Conservation (phyloP, 1,139 yeast species). For the Lodderomyces jiufengensis region DNA sequence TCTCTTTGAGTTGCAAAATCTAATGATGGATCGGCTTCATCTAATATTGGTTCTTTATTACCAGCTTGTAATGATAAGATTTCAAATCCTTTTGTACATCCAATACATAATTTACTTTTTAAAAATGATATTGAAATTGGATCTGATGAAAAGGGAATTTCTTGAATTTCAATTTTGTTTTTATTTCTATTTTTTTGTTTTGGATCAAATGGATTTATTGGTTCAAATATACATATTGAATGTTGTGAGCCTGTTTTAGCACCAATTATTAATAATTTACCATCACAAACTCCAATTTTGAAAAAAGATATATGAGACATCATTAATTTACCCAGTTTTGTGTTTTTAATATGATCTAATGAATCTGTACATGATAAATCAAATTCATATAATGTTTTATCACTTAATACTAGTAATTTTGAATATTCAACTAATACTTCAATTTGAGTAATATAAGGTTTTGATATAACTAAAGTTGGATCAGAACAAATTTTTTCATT, state of each 20-base stretch:
- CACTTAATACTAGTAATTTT: conserved; percentile 75
- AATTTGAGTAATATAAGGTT: conserved; percentile 78
- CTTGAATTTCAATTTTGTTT: conserved; percentile 62
- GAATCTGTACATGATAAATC: conserved; percentile 68
- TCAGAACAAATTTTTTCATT: conserved; percentile 55
- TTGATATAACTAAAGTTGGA: conserved; percentile 76
- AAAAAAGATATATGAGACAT: conserved; percentile 84
- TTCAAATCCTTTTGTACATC: conserved; percentile 95
- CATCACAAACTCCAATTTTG: conserved; percentile 90
- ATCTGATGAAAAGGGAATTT: conserved; percentile 79
- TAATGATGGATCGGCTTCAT: conserved; percentile 94
- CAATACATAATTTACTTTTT: conserved; percentile 85
- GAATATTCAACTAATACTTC: conserved; percentile 93
- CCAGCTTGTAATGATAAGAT: conserved; percentile 81
- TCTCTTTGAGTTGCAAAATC: conserved; percentile 93
- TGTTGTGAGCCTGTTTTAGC: conserved; percentile 76
- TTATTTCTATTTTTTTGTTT: conserved; percentile 61
- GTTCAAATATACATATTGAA: conserved; percentile 82
- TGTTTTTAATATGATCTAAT: conserved; percentile 64
- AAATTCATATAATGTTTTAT: conserved; percentile 79
- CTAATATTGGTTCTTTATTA: conserved; percentile 72
- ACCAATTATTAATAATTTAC: conserved; percentile 83
- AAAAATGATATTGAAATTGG: conserved; percentile 89
- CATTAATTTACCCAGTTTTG: conserved; percentile 72
- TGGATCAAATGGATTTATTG: conserved; percentile 55